These are phyloP conservation scores for Corchorus olitorius DNA, from an alignment of 345 rosid genomes.

Conservation along the genomic window DNA sequence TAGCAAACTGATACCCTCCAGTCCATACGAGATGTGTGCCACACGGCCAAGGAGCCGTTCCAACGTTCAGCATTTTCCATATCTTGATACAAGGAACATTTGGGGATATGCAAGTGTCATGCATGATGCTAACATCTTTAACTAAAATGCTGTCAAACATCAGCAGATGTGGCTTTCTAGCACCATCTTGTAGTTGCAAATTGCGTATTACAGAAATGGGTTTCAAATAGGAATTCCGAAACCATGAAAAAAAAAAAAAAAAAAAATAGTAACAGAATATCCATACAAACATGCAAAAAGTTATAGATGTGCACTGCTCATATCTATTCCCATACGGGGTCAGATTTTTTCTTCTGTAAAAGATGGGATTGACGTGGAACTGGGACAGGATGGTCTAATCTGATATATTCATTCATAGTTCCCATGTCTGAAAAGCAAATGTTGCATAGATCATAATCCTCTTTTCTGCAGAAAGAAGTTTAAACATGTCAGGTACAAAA, in stretches of 20 bases:
- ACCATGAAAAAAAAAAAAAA: background rate
- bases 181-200: background rate
- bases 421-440: background rate
- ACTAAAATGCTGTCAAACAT: background rate
- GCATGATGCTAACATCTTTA: background rate
- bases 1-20: background rate
- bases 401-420: background rate
- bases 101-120: background rate
- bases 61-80: background rate
- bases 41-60: background rate
- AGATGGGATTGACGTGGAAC: background rate
- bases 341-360: background rate
- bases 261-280: background rate
- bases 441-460: background rate
- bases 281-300: background rate
- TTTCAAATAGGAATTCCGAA: background rate
- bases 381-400: background rate
- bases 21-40: background rate
- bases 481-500: background rate
- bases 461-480: background rate
- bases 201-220: background rate
- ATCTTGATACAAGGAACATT: conserved; percentile 1
- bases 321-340: background rate
- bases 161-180: background rate
- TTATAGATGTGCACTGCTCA: background rate